phyloP scores from a whole-genome alignment of 2,329 filamentous ascomycete genomes.

The Drechslerella stenobrocha region DNA sequence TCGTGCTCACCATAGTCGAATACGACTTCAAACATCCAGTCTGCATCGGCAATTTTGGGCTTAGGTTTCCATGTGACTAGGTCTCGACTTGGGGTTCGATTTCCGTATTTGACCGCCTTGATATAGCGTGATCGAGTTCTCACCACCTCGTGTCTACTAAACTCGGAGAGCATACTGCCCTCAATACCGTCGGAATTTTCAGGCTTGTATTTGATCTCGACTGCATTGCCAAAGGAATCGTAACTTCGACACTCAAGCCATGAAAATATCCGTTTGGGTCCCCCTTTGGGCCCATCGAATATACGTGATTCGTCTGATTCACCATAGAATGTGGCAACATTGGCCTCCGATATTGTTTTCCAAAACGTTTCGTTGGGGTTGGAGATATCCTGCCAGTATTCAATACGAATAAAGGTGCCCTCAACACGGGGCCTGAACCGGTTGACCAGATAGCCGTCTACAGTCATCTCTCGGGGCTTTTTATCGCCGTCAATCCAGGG shows the following conservation, averaged over 20 bases:
- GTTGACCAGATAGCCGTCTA: constrained; percentile 35
- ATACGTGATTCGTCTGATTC: constrained; percentile 19
- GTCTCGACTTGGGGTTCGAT: constrained; percentile 18
- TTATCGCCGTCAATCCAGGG: too few relatives aligned
- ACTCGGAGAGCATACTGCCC: constrained; percentile 4
- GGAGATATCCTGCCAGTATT: constrained; percentile 44
- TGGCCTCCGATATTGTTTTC: constrained; percentile 41
- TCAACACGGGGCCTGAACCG: constrained; percentile 50
- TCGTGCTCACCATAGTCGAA: constrained; percentile 56
- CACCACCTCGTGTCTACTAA: neutral
- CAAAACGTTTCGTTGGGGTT: constrained; percentile 46
- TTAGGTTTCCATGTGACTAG: neutral
- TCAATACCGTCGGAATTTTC: constrained; percentile 45
- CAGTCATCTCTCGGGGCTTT: neutral
- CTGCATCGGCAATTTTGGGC: neutral
- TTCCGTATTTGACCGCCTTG: constrained; percentile 51
- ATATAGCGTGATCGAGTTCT: constrained; percentile 23
- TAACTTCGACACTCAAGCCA: constrained; percentile 49
- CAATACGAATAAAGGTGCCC: constrained; percentile 47
- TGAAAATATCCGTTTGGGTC: constrained; percentile 37
- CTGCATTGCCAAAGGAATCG: constrained; percentile 51
- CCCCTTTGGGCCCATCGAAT: neutral
- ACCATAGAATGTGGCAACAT: constrained; percentile 45
- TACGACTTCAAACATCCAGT: constrained; percentile 55
- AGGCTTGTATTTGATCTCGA: constrained; percentile 50